phyloP scores from a whole-genome alignment of 192 early-diverging fungal species.

The Pecoramyces ruminantium region DNA sequence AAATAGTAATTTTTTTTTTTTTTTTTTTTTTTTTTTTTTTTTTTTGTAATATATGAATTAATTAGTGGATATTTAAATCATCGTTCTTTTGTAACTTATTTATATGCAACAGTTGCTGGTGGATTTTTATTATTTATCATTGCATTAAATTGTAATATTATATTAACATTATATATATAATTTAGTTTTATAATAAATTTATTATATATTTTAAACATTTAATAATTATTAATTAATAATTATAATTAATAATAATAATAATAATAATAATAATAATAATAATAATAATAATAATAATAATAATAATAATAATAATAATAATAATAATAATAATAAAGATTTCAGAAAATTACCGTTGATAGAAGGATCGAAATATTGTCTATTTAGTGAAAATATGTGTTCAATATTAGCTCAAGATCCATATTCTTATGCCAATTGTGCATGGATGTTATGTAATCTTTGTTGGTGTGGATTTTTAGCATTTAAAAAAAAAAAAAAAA shows the following conservation, averaged over 20 bases:
- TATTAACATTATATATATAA: too few relatives aligned
- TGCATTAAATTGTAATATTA: background rate
- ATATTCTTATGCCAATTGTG: background rate
- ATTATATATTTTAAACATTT: too few relatives aligned
- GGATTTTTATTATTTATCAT: background rate
- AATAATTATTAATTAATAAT: too few relatives aligned
- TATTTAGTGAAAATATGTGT: background rate
- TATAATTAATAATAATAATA: too few relatives aligned
- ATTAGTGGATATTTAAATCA: background rate
- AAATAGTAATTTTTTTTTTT: too few relatives aligned
- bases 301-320: too few relatives aligned
- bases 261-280: too few relatives aligned
- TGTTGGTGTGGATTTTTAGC: slow-evolving; percentile 71
- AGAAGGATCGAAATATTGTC: background rate
- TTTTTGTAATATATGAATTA: too few relatives aligned
- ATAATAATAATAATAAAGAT: background rate
- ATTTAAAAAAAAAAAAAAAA: too few relatives aligned
- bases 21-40: too few relatives aligned
- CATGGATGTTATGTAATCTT: slow-evolving; percentile 60
- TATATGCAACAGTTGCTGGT: background rate
- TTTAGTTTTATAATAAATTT: too few relatives aligned
- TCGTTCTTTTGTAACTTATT: background rate
- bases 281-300: too few relatives aligned
- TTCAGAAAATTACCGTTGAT: background rate
- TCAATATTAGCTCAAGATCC: background rate